Evolutionary conservation across 2,329 filamentous ascomycete species (phyloP).

Genomic region (Plectosphaerella cucumerina): DNA sequence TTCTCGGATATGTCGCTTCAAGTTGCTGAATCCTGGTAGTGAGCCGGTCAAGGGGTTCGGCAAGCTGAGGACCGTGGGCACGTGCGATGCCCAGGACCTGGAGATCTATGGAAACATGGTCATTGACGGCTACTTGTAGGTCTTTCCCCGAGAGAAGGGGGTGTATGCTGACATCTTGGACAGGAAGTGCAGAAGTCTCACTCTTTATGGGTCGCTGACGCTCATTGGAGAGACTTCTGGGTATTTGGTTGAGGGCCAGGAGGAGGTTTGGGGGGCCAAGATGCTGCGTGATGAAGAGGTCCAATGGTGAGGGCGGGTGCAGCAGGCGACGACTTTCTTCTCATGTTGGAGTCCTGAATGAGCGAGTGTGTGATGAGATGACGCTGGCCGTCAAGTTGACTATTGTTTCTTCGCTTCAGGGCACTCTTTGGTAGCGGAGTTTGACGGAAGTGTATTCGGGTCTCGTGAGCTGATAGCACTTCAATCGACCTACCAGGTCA

Average conservation of each 20-base stretch:
- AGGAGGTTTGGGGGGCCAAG: slow-evolving; percentile 38
- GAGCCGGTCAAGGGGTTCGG: slow-evolving; percentile 43
- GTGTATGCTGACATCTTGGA: slow-evolving; percentile 1
- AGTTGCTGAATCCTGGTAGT: too few relatives aligned
- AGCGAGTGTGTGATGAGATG: not conserved
- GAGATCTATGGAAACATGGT: slow-evolving; percentile 44
- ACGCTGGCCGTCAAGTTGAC: too few relatives aligned
- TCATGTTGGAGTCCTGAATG: too few relatives aligned
- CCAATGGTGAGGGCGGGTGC: slow-evolving; percentile 30
- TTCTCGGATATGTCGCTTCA: not conserved
- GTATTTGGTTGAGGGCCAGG: slow-evolving; percentile 36
- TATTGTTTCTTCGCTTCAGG: too few relatives aligned
- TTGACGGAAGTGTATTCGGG: too few relatives aligned
- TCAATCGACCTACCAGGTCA: too few relatives aligned
- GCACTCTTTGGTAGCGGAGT: too few relatives aligned
- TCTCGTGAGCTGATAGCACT: too few relatives aligned
- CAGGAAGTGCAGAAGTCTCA: slow-evolving; percentile 36
- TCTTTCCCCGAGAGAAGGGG: slow-evolving; percentile 15
- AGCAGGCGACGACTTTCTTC: too few relatives aligned
- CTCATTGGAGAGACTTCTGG: slow-evolving; percentile 39
- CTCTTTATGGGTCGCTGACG: slow-evolving; percentile 41
- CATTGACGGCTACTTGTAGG: slow-evolving; percentile 40
- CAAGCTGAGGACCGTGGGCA: slow-evolving; percentile 38
- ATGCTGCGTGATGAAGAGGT: slow-evolving; percentile 35
- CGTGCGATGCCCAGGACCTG: slow-evolving; percentile 35